Evolutionary conservation across 2,329 filamentous ascomycete species (phyloP), one percentile per base, ranked within the genome.

Genomic region (Claviceps pazoutovae): DNA sequence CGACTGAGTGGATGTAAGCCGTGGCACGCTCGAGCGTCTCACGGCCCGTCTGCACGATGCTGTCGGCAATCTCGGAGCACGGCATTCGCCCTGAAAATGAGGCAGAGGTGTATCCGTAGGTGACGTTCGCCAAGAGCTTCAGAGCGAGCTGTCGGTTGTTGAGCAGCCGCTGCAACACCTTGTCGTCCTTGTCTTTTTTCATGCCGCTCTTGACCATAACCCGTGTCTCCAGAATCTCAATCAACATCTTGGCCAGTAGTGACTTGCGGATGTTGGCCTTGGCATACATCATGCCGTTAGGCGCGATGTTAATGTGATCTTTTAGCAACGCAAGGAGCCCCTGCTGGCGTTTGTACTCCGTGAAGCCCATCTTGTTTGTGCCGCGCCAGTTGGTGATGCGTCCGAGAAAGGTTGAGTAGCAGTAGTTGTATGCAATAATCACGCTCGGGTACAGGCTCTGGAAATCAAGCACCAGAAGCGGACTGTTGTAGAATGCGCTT

Each of bases 381-480:
- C 89, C 90, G n/a, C 88, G 81, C 91, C 91, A 96, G 59, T 82
- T 80, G 30, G 82, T 79, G 41, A 95, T 82, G 34, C 93, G 81
- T 0, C 93, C 93, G 0, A 97, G 74, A 59, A 90, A 98, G 0
- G 93, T 98, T 0, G 93, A 97, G 64, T 98, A 98, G 70, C 93
- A 98, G 64, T 96, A 93, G 62, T 98, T 98, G 71, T 98, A 97
- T 0, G 93, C 93, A 62, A 98, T 97, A 89, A 98, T 96, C 54
- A 97, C 84, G 66, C 90, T 96, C 0, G 93, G 93, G 58, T 98
- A 98, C 47, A 98, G 71, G 54, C 88, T 95, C 62, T 97, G 91
- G 56, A 98, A 98, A 67, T 98, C 93, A 6, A 98, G 74, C 0
- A 98, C 93, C 3, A 98, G 64, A 0, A 98, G 65, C 0, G 93